Conservation (phyloP, 345 rosid genomes). For the Acer yangbiense region DNA sequence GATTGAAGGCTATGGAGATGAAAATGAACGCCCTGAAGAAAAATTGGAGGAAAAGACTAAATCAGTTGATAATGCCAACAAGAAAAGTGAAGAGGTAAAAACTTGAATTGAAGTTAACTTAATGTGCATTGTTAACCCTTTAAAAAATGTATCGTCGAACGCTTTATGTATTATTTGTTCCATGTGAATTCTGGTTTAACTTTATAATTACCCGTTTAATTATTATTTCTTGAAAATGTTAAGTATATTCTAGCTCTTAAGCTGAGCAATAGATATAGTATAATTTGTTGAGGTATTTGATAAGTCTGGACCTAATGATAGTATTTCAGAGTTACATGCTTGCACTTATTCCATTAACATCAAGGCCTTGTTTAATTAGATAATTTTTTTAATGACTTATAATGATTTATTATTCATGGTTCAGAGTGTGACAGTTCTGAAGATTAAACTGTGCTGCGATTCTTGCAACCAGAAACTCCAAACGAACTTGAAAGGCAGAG, state of each 20-base stretch:
- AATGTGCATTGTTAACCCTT: neutral
- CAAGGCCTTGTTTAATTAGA: neutral
- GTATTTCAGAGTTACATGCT: neutral
- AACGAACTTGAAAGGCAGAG: neutral
- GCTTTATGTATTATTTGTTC: neutral
- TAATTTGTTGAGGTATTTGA: neutral
- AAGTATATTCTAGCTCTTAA: neutral
- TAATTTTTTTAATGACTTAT: neutral
- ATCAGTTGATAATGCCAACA: neutral
- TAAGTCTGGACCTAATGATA: neutral
- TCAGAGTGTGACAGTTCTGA: neutral
- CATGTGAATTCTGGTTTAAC: neutral
- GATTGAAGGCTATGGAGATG: neutral
- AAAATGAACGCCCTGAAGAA: neutral
- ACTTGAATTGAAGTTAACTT: neutral
- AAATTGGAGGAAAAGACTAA: neutral
- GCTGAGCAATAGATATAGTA: neutral
- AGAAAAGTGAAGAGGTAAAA: slow-evolving; percentile 2
- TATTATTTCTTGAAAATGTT: neutral
- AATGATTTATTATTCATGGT: neutral
- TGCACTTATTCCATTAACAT: neutral
- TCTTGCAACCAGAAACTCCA: slow-evolving; percentile 12
- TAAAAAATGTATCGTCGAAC: neutral
- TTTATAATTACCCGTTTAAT: neutral
- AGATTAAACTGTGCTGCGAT: slow-evolving; percentile 15